Base-by-base conservation (phyloP, 23 red algal genomes). In the Gracilaria gracilis region DNA sequence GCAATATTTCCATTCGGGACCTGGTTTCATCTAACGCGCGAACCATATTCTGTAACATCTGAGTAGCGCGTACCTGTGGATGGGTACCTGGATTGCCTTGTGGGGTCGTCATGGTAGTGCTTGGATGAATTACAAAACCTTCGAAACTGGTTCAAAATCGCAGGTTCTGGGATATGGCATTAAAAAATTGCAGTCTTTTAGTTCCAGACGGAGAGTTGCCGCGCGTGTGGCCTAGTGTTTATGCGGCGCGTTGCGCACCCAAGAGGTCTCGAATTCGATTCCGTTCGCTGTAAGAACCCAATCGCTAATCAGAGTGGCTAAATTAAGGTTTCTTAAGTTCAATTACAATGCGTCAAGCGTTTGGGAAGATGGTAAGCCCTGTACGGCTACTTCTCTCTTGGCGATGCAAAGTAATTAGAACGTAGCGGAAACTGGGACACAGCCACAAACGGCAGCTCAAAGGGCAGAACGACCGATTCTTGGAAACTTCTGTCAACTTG, bases 361-460 rank as follows among this genome's bases (percentile, higher is more conserved):
- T 32, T 31, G 59, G 59, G 28, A 64, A 64, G 59, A 64, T 64
- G 14, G 59, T 64, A 32, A 64, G 59, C 59, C 28, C 59, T 64
- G 59, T 64, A 64, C 59, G 59, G 59, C 24, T 4, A 64, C 28
- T 64, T 64, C 59, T 64, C 59, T 32, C 59, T 31, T 64, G 24
- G 4, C 59, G 31, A 62, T 62, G 59, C 59, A 31, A 62, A 62
- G 59, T 62, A 62, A 62, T 62, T 31, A 4, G 23, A 62, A 29
- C 59, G 59, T 31, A 62, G 59, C 59, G 8, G 59, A 62, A 62
- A 62, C 59, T 62, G 59, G 59, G 29, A 62, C 24, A 62, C 21
- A 62, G 29, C 59, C 59, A 62, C 24, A 62, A 62, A 62, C 59
- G 59, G 59, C 2, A 62, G 59, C 59, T 62, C 3, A 62, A 62